Base-by-base conservation (phyloP, 208 protist species). In the Leishmania turanica region DNA sequence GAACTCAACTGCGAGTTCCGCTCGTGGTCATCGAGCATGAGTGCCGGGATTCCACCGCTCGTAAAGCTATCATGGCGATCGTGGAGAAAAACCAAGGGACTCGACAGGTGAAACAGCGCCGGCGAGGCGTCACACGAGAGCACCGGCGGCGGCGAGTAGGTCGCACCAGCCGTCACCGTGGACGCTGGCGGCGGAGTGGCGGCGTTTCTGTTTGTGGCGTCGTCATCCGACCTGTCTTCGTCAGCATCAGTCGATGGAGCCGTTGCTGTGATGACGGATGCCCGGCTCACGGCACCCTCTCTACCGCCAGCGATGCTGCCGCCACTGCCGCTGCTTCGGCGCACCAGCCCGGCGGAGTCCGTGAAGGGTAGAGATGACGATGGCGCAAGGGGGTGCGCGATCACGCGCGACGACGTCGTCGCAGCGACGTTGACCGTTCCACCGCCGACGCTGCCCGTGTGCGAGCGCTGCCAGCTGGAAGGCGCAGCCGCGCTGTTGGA, bases 121-220 rank as follows among this genome's bases (percentile, higher is more conserved):
- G 82, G 74, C 0, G 82, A 74, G 0, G 78, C 82, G 5, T 82
- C 82, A 31, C 77, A 81, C 4, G 82, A 82, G 27, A 86, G 82
- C 53, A 77, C n/a, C 49, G 49, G 49, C 13, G 71, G 81, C 1
- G 66, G 77, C 37, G 73, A 81, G 60, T 62, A 60, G 62, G n/a
- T 58, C 34, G 73, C 73, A n/a, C 37, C 37, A 45, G 54, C 15
- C 17, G 27, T n/a, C 34, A 13, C 8, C 73, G 42, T 65, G 15
- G 34, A 6, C 51, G 73, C 21, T 8, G 56, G 6, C 24, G 51
- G 56, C 15, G 73, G 54, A 7, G 53, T 47, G 17, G 71, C 47
- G 6, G 47, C 58, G n/a, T 45, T 37, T 11, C 4, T 5, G 37
- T 21, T 65, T 3, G 37, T 17, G 8, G 9, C 40, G 42, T 7